Evolutionary conservation across 345 rosid genomes (phyloP), one percentile per base, ranked within the genome.

Genomic region (Aquilaria malaccensis): DNA sequence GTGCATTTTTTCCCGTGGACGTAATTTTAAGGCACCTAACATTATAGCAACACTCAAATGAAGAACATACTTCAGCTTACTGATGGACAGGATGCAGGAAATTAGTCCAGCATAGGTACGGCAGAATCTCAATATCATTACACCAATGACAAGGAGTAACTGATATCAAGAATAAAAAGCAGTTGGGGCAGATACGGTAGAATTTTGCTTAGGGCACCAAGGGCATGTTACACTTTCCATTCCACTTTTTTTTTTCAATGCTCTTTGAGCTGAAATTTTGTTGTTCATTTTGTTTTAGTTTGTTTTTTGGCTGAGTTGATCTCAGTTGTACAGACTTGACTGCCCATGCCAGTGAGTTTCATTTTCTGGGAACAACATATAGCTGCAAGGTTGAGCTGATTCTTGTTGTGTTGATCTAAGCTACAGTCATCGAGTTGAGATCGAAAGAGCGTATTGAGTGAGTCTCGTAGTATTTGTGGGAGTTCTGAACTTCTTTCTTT

Each of bases 261-360:
- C 74, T 71, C 65, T 31, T 13, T 56, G 77, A 74, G 83, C 73
- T 7, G 30, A 50, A 72, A 62, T 70, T 80, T 79, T 80, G 64
- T 29, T 22, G 22, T 22, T 22, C 22, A 22, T 22, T 22, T 22
- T 22, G 22, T 22, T 22, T 45, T 15, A n/a, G 4, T 13, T 61
- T 0, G 7, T 33, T 56, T 59, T 14, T 67, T 62, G 65, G 56
- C 73, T 58, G 71, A 67, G 62, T 58, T 64, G 55, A 32, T 47
- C 70, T 78, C 59, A 72, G 73, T 49, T 72, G 7, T 45, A 30
- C 30, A 11, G 31, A 13, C 43, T 2, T 37, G 7, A 37, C 4
- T 37, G 43, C 7, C 43, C 43, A 37, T 37, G 43, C 7, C 43
- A 37, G 7, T 9, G 4, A 3, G 43, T 37, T 37, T 9, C 2